A percentile compares a stretch with the other conserved stretches of the same genome.
Conservation (phyloP, 176 grass and related monocot species). For the Echinochloa phyllopogon region DNA sequence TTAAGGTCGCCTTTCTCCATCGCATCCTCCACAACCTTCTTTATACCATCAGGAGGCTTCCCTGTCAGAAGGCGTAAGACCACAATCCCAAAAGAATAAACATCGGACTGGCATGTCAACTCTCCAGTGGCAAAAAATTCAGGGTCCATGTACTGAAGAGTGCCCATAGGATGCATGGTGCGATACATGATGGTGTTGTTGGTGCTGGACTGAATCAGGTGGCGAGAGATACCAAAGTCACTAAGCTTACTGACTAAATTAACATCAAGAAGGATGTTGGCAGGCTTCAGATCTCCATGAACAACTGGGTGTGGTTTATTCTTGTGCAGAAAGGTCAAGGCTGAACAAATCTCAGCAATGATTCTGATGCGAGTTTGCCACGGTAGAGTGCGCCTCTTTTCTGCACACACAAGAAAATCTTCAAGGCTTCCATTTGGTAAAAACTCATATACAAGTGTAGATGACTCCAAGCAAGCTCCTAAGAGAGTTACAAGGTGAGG, state of each 20-base stretch:
- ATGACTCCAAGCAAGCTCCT: slow-evolving; percentile 45
- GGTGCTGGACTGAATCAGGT: slow-evolving; percentile 44
- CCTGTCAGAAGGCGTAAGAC: slow-evolving; percentile 50
- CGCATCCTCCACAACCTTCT: slow-evolving; percentile 51
- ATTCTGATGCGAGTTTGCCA: slow-evolving; percentile 47
- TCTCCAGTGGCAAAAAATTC: slow-evolving; percentile 52
- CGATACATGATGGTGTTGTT: slow-evolving; percentile 47
- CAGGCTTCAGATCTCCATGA: slow-evolving; percentile 59
- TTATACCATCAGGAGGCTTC: slow-evolving; percentile 47
- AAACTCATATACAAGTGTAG: slow-evolving; percentile 55
- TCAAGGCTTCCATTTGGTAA: slow-evolving; percentile 58
- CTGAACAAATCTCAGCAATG: slow-evolving; percentile 54
- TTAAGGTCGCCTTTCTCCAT: slow-evolving; percentile 35
- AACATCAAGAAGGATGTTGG: slow-evolving; percentile 53
- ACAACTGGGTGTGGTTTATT: slow-evolving; percentile 59
- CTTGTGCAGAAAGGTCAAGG: slow-evolving; percentile 50
- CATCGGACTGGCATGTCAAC: slow-evolving; percentile 50
- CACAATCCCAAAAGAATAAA: slow-evolving; percentile 57
- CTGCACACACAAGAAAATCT: slow-evolving; percentile 51
- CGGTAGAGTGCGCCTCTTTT: slow-evolving; percentile 39
- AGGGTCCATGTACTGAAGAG: slow-evolving; percentile 50
- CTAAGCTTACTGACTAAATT: slow-evolving; percentile 58
- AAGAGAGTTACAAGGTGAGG: slow-evolving; percentile 51
- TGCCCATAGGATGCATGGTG: slow-evolving; percentile 54
- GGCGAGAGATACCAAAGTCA: slow-evolving; percentile 53